These are phyloP conservation scores for Bjerkandera adusta DNA, from an alignment of 1,284 basidiomycete species.

Conservation along the genomic window DNA sequence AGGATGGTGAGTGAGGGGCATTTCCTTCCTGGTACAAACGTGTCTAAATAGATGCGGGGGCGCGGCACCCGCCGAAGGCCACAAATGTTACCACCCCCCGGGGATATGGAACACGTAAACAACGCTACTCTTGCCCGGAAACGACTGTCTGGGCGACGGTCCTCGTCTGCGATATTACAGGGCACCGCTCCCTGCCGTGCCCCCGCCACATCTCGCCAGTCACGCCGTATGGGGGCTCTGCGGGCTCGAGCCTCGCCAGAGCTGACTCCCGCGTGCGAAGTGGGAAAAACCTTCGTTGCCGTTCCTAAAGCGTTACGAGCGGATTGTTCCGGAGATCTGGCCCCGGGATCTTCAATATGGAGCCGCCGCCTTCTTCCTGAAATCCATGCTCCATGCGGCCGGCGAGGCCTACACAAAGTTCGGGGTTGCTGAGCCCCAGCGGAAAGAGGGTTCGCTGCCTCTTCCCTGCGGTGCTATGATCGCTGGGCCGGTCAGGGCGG, in stretches of 20 bases:
- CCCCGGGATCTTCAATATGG: not conserved
- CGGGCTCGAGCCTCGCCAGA: too few relatives aligned
- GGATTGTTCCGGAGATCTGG: slow-evolving; percentile 12
- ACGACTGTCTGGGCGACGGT: not conserved
- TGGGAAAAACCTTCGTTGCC: slow-evolving; percentile 5
- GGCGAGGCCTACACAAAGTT: too few relatives aligned
- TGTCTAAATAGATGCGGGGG: slow-evolving; percentile 21
- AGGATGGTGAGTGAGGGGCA: slow-evolving; percentile 6
- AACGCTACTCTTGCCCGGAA: not conserved
- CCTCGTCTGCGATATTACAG: not conserved
- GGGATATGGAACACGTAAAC: slow-evolving; percentile 17
- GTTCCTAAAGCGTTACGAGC: slow-evolving; percentile 6
- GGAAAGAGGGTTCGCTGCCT: too few relatives aligned
- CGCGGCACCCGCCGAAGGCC: slow-evolving; percentile 18
- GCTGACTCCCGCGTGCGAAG: slow-evolving; percentile 8
- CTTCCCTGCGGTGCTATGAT: too few relatives aligned
- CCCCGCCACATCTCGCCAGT: too few relatives aligned
- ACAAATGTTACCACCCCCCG: slow-evolving; percentile 15
- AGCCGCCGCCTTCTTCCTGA: not conserved
- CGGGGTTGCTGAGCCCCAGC: too few relatives aligned
- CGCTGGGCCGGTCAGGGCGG: too few relatives aligned
- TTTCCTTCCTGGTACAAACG: slow-evolving; percentile 16
- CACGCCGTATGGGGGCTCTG: too few relatives aligned
- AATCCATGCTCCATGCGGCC: not conserved
- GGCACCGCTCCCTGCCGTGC: too few relatives aligned